These are phyloP conservation scores for Mycosarcoma mackinlayi DNA, from an alignment of 1,284 basidiomycete species.

Conservation along the genomic window DNA sequence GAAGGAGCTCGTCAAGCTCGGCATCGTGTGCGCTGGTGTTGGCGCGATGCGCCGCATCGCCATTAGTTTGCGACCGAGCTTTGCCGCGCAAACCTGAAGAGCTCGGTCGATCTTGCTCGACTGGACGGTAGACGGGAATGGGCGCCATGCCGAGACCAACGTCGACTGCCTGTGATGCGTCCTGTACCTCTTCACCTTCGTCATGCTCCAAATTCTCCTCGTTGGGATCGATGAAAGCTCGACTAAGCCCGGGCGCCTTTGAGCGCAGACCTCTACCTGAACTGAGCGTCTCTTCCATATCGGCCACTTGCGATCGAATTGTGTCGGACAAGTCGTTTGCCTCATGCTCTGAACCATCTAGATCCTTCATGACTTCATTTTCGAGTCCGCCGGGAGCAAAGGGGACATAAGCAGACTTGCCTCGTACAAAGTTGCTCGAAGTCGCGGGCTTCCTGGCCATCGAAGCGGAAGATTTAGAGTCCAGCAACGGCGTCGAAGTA, in stretches of 20 bases:
- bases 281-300: constrained; percentile 46
- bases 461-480: constrained; percentile 72
- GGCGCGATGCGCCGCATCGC: background rate
- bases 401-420: constrained; percentile 89
- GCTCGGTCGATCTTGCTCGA: constrained; percentile 26
- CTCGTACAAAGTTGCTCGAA: constrained; percentile 84
- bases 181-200: constrained; percentile 51
- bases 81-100: constrained; percentile 11
- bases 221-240: constrained; percentile 57
- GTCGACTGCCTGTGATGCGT: constrained; percentile 24
- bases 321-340: constrained; percentile 21
- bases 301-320: constrained; percentile 29
- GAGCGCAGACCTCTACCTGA: constrained; percentile 39
- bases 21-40: constrained; percentile 41
- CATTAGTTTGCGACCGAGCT: constrained; percentile 17
- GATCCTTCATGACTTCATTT: constrained; percentile 46
- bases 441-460: constrained; percentile 81
- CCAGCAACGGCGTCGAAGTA: constrained; percentile 30
- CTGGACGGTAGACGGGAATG: constrained; percentile 45
- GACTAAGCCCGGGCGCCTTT: constrained; percentile 40
- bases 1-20: constrained; percentile 65
- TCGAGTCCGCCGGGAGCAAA: constrained; percentile 53
- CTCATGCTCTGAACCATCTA: constrained; percentile 16
- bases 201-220: constrained; percentile 69
- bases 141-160: constrained; percentile 41